Evolutionary conservation across 2,329 filamentous ascomycete species (phyloP), one percentile per base, ranked within the genome.

Genomic region (Colletotrichum godetiae): DNA sequence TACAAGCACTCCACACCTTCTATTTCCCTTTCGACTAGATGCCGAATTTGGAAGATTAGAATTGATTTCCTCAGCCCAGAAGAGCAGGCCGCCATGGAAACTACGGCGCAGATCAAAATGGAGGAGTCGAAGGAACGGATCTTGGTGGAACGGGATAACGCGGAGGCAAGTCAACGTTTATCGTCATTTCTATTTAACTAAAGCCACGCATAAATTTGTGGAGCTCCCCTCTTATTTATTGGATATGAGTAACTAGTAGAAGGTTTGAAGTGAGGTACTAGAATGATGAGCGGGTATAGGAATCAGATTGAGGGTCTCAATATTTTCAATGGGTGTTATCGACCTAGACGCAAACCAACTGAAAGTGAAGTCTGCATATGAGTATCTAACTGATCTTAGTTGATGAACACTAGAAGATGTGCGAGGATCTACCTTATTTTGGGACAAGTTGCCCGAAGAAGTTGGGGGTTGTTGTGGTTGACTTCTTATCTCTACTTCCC

Each of bases 41-140:
- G 29, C 76, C 4, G 68, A 76, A 27, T 65, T 1, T 73, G 55
- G 67, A 75, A 74, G 60, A 71, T 73, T 10, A 80, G 78, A 55
- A 27, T 79, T 0, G 53, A 77, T 29, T 65, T 78, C 3, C 74
- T 81, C 5, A 73, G 72, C 10, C 59, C 75, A 8, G 31, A 75
- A 31, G 74, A 80, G 57, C 64, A 52, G 42, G 58, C 27, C 3
- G 74, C 72, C 0, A 81, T 81, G 77, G 78, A 80, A 7, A 19
- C 22, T 0, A 77, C 80, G 65, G 78, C 80, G 3, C 27, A 73
- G 15, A 35, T 31, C n/a, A 79, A 78, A 24, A 75, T 77, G 53
- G 75, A 70, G n/a, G 76, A 78, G 64, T 67, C 60, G 0, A 64
- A 68, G 59, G 63, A 73, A 59, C 15, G 42, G 8, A 11, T 22